Base-by-base conservation (phyloP, 768 basidiomycete species). In the Pluteus cervinus region DNA sequence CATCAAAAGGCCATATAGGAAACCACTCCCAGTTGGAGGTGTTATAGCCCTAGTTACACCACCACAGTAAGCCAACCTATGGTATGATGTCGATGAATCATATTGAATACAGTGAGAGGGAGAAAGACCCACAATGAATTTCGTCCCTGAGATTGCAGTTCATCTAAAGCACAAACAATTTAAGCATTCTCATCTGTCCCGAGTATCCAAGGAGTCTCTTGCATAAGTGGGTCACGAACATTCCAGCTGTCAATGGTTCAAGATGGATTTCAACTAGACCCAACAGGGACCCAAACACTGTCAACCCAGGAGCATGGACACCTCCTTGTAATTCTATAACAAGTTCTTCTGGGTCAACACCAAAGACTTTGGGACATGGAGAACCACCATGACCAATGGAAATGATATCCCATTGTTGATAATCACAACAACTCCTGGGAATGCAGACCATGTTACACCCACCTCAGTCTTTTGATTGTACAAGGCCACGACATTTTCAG, bases 11-110 rank as follows among this genome's bases (percentile, higher is more conserved):
- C 88, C 88, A 0, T 64, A 55, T 20, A 86, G 52, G 47, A 86
- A 73, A 5, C 81, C 73, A 5, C 35, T 14, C 3, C 73, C 66
- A 5, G 59, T 52, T 0, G 87, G 88, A 0, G 79, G 71, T 0
- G 71, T 67, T 12, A 90, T 63, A 1, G 71, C 82, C 1, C 68
- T 71, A 2, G 86, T 86, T 3, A 91, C 81, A 4, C 88, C 87
- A 5, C 68, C 58, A 14, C 75, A 74, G 49, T 86, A 84, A 0
- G 87, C 85, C 25, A 84, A 51, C 23, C 86, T 88, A 47, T n/a
- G 39, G 26, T 39, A 29, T 15, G 12, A 9, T 3, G 39, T 44
- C 28, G 33, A 12, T 35, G 34, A 9, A 39, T 24, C 31, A 25
- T 38, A 36, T n/a, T 26, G 5, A 38, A 14, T 16, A 21, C 39